Evolutionary conservation across 768 basidiomycete genomes (phyloP).

Genomic region (Amylocystis lapponica): DNA sequence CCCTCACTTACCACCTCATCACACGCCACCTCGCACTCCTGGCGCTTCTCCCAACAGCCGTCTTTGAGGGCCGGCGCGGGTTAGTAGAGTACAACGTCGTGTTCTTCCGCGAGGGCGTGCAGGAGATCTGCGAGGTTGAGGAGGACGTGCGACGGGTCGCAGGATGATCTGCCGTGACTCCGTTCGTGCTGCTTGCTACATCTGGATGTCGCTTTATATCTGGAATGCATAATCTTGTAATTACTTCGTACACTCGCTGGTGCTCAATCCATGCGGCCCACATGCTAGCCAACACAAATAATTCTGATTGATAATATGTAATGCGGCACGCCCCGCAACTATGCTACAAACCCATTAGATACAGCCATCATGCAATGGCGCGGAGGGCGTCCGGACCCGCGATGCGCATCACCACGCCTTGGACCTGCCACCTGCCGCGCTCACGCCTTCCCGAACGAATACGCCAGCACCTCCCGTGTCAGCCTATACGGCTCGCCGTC

Average conservation of each 20-base stretch:
- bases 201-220: no score
- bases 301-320: no score
- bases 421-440: neutral
- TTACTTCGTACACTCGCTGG: no score
- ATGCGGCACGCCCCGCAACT: no score
- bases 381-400: no score
- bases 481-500: constrained; percentile 5
- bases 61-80: constrained; percentile 68
- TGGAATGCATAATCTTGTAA: no score
- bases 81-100: constrained; percentile 85
- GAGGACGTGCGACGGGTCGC: constrained; percentile 35
- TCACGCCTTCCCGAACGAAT: constrained; percentile 5
- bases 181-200: no score
- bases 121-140: constrained; percentile 78
- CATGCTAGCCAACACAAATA: no score
- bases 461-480: constrained; percentile 3
- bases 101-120: constrained; percentile 76
- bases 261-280: no score
- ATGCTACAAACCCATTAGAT: no score
- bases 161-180: no score
- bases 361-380: no score
- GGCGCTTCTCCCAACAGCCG: constrained; percentile 65
- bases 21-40: constrained; percentile 67
- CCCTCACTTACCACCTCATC: constrained; percentile 80
- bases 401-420: neutral